Evolutionary conservation across 768 basidiomycete genomes (phyloP), one percentile per base, ranked within the genome.

Genomic region (Rubroboletus satanas): DNA sequence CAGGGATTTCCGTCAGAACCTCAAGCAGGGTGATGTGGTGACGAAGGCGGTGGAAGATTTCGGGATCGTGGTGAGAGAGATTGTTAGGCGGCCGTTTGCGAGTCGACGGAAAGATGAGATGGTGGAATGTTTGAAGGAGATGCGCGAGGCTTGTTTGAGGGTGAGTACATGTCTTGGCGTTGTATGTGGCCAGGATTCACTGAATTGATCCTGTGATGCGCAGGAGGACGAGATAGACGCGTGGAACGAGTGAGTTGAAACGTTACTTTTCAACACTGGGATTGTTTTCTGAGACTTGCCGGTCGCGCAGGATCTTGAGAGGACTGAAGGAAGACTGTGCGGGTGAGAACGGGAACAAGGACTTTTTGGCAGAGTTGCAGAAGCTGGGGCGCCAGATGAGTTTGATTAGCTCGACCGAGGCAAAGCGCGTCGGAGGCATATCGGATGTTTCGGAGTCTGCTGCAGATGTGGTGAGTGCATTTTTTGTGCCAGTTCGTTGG

Each of bases 31-130:
- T 0, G 92, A 93, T 67, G 73, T 93, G 18, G 90, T 94, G 37
- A 83, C 80, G 14, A 93, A 95, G 71, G 92, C 91, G 0, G 87
- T 93, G 8, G 84, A 88, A 61, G 93, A 94, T 68, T 70, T 95
- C 45, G 83, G 78, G 12, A 77, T 69, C 15, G 85, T 93, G 10
- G 81, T 94, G 43, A 75, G 76, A 54, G 87, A 92, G 66, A 79
- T 93, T 41, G 77, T 88, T 10, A 68, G 80, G 59, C 76, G 77
- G 28, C 89, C 89, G 36, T 96, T 95, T 71, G 80, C 88, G 38
- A 73, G 71, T 36, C 78, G 83, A 61, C 79, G 92, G 56, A 78
- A 77, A 36, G 75, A 75, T 15, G 88, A 93, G 69, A 79, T 94
- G 74, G 45, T 91, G 28, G 82, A 87, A 38, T 93, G 90, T 67